Conservation (phyloP, 2,329 filamentous ascomycete genomes). For the Aureobasidium mangrovei region DNA sequence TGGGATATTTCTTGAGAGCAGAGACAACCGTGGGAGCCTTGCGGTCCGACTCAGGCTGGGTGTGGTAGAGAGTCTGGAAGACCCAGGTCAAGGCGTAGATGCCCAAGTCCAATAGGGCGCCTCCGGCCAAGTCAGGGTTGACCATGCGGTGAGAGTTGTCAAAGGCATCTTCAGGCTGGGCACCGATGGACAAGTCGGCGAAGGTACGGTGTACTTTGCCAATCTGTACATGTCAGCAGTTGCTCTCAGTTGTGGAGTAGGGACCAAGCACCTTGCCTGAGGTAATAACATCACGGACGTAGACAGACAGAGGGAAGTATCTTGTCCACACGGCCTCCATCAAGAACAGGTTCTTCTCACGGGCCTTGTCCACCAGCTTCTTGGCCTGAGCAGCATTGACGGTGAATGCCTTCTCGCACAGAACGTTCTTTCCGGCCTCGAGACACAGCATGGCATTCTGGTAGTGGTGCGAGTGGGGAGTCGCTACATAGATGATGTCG, state of each 20-base stretch:
- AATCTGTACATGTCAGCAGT: constrained; percentile 22
- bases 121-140: constrained; percentile 73
- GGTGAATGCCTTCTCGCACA: constrained; percentile 87
- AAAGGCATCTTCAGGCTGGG: constrained; percentile 51
- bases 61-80: constrained; percentile 80
- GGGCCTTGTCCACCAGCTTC: constrained; percentile 62
- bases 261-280: constrained; percentile 30
- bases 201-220: constrained; percentile 49
- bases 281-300: constrained; percentile 58
- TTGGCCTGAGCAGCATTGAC: constrained; percentile 70
- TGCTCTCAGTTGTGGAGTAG: not conserved
- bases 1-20: constrained; percentile 61
- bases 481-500: constrained; percentile 82
- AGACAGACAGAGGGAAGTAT: constrained; percentile 75
- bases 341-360: constrained; percentile 60
- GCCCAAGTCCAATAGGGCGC: constrained; percentile 73
- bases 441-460: constrained; percentile 82
- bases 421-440: constrained; percentile 74
- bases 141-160: constrained; percentile 66
- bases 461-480: constrained; percentile 87
- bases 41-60: constrained; percentile 55
- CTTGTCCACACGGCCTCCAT: constrained; percentile 83
- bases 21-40: constrained; percentile 60
- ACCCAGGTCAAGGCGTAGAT: constrained; percentile 88
- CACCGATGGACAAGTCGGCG: constrained; percentile 52